Evolutionary conservation across 164 flowering plant species (phyloP).

Genomic region (Vitis cinerea): DNA sequence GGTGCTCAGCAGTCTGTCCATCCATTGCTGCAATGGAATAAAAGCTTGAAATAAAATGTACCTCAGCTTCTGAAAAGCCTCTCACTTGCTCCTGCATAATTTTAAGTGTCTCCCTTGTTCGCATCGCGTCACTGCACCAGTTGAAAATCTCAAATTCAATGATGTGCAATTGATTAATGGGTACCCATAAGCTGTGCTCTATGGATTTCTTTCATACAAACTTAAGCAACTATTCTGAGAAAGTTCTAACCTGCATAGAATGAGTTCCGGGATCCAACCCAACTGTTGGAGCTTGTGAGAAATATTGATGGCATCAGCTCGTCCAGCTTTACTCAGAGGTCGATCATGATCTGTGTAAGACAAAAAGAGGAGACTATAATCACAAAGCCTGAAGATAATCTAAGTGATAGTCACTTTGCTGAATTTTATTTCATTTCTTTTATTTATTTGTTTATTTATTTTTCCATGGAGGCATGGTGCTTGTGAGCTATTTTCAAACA

Average conservation of each 20-base stretch:
- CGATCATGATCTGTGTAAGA: conserved; percentile 76
- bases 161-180: not conserved
- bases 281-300: conserved; percentile 63
- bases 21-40: conserved; percentile 97
- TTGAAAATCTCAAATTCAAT: not conserved
- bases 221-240: not conserved
- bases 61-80: conserved; percentile 71
- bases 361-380: not conserved
- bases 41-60: conserved; percentile 79
- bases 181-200: not conserved
- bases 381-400: not conserved
- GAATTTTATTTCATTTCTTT: no score
- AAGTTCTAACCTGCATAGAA: conserved; percentile 71
- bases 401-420: no score
- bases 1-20: conserved; percentile 96
- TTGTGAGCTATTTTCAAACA: no score
- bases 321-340: conserved; percentile 78
- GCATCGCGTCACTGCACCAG: conserved; percentile 66
- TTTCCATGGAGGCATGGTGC: no score
- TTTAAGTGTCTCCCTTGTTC: conserved; percentile 75
- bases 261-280: conserved; percentile 91
- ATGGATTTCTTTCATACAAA: not conserved
- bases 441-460: no score
- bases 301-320: conserved; percentile 63
- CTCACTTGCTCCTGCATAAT: conserved; percentile 78